Percentiles rank a stretch among this genome's conserved stretches.
Evolutionary conservation across 208 protist genomes (phyloP).

Genomic region (Acanthamoeba lenticulata): DNA sequence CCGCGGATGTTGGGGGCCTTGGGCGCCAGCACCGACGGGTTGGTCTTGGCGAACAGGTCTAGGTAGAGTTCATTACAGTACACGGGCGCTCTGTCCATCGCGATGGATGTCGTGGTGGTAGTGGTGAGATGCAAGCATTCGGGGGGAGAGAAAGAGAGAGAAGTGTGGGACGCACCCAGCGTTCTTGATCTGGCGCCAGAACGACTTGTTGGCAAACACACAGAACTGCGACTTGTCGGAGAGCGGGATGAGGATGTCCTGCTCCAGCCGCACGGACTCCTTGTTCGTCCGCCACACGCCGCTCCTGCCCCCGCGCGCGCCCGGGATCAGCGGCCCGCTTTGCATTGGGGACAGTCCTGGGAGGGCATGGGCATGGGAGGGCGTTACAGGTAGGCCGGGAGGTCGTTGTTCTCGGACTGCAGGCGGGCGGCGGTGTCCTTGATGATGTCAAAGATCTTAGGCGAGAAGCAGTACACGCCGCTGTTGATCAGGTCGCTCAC

Average conservation of each 20-base stretch:
- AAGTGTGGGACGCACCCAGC: constrained; percentile 73
- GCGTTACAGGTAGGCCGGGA: constrained; percentile 17
- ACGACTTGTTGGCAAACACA: constrained; percentile 56
- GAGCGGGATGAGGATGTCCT: constrained; percentile 71
- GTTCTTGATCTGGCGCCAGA: constrained; percentile 82
- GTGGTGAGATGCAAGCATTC: too few relatives aligned
- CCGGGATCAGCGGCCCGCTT: not conserved
- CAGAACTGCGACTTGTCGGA: constrained; percentile 68
- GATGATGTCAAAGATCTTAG: constrained; percentile 65
- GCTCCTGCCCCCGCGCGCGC: not conserved
- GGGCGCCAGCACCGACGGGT: constrained; percentile 66
- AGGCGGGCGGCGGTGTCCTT: constrained; percentile 57
- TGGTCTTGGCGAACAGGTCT: constrained; percentile 72
- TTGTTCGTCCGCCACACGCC: constrained; percentile 49
- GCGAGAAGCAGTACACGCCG: constrained; percentile 78
- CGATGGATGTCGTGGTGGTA: too few relatives aligned
- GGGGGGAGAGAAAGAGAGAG: not conserved
- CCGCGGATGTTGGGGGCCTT: constrained; percentile 72
- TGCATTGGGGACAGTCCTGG: not conserved
- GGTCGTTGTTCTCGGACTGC: constrained; percentile 39
- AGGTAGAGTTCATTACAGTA: constrained; percentile 78
- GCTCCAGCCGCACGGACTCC: constrained; percentile 65
- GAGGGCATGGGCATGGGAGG: not conserved
- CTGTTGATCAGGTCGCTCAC: constrained; percentile 81
- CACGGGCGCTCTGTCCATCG: constrained; percentile 39